Evolutionary conservation across 106 monocot genomes (phyloP).

Genomic region (Dactylorhiza incarnata): DNA sequence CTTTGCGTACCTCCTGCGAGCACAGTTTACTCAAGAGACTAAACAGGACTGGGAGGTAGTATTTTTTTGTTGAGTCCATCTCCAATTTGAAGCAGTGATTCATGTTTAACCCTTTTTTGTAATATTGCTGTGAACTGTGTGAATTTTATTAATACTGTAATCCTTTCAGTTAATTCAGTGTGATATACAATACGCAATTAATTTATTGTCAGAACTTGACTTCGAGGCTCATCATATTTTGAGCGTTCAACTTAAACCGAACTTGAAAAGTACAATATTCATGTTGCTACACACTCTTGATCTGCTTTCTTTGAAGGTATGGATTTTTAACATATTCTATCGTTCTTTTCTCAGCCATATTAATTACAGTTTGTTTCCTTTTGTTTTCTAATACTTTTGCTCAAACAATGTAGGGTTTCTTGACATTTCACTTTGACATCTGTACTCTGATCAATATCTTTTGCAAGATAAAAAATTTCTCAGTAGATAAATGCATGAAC

Average conservation of each 20-base stretch:
- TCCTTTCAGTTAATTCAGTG: constrained; percentile 33
- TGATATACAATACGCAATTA: constrained; percentile 28
- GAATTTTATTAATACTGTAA: constrained; percentile 3
- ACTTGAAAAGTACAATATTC: constrained; percentile 19
- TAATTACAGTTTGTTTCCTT: neutral
- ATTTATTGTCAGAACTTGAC: constrained; percentile 25
- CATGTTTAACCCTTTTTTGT: neutral
- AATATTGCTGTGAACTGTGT: neutral
- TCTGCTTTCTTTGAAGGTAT: constrained; percentile 50
- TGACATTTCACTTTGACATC: constrained; percentile 47
- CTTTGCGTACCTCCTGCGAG: constrained; percentile 50
- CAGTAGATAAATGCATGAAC: constrained; percentile 38
- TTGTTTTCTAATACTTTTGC: constrained; percentile 6
- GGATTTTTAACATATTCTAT: neutral
- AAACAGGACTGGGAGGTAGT: constrained; percentile 44
- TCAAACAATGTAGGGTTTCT: constrained; percentile 38
- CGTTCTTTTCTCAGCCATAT: neutral
- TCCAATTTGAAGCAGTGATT: neutral
- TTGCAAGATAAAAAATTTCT: constrained; percentile 35
- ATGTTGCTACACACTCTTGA: constrained; percentile 42
- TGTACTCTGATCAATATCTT: constrained; percentile 36
- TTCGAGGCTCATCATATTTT: constrained; percentile 11
- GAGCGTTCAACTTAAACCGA: constrained; percentile 1
- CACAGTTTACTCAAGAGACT: constrained; percentile 63
- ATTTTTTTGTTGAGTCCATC: neutral